Conservation (phyloP, 2,329 filamentous ascomycete species). For the Calonectria crousiana region DNA sequence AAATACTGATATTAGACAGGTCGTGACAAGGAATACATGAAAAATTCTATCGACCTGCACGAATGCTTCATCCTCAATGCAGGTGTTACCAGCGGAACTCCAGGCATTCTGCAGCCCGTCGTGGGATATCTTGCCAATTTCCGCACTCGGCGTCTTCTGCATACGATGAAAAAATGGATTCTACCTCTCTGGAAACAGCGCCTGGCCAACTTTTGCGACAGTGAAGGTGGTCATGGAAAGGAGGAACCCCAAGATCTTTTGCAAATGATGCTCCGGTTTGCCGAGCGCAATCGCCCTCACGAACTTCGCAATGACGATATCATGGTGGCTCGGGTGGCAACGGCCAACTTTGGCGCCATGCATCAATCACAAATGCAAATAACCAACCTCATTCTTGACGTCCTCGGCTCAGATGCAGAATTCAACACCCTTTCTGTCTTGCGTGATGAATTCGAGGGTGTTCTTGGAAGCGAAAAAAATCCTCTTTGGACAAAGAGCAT, state of each 20-base stretch:
- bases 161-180: conserved; percentile 44
- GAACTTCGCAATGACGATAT: conserved; percentile 42
- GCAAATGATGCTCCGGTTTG: conserved; percentile 57
- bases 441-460: conserved; percentile 48
- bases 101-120: conserved; percentile 47
- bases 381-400: neutral
- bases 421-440: neutral
- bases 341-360: neutral
- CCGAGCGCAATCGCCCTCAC: conserved; percentile 50
- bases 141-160: conserved; percentile 35
- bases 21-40: conserved; percentile 51
- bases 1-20: conserved; percentile 30
- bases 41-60: conserved; percentile 44
- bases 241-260: conserved; percentile 52
- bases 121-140: conserved; percentile 45
- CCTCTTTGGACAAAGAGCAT: conserved; percentile 54
- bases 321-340: neutral
- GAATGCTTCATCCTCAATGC: conserved; percentile 49
- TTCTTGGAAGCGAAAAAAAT: conserved; percentile 42
- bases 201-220: conserved; percentile 23
- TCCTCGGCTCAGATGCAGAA: neutral
- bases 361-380: neutral
- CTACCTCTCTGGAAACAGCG: conserved; percentile 38
- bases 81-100: conserved; percentile 47
- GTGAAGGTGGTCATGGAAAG: conserved; percentile 4